Conservation (phyloP, 2,329 filamentous ascomycete species). For the Talaromyces sp. region DNA sequence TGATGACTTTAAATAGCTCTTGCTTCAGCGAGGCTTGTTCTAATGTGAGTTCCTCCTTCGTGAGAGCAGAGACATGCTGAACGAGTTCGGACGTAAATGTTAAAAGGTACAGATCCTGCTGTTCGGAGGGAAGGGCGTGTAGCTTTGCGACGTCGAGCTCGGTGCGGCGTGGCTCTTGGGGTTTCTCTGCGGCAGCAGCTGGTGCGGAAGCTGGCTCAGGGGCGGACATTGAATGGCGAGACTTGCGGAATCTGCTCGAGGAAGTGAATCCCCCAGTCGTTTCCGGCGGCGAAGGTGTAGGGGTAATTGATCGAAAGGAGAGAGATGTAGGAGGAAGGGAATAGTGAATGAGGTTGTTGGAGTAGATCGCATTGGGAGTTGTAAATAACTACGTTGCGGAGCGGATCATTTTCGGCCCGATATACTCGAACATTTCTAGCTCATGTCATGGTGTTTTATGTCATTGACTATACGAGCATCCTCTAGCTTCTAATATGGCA, state of each 20-base stretch:
- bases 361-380: background rate
- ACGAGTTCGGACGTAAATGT: slow-evolving; percentile 81
- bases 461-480: slow-evolving; percentile 17
- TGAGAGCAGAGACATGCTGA: slow-evolving; percentile 68
- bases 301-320: background rate
- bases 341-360: background rate
- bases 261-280: slow-evolving; percentile 9
- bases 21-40: slow-evolving; percentile 92
- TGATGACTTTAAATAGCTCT: slow-evolving; percentile 90
- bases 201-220: slow-evolving; percentile 31
- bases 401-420: slow-evolving; percentile 24
- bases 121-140: slow-evolving; percentile 82
- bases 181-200: slow-evolving; percentile 31
- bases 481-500: slow-evolving; percentile 5
- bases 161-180: slow-evolving; percentile 32
- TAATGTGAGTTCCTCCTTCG: slow-evolving; percentile 73
- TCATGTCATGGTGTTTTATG: background rate
- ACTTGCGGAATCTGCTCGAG: slow-evolving; percentile 14
- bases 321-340: background rate
- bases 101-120: slow-evolving; percentile 91
- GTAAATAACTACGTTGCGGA: slow-evolving; percentile 24
- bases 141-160: slow-evolving; percentile 90
- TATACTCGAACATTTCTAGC: background rate
- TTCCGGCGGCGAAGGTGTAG: background rate
- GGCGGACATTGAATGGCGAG: slow-evolving; percentile 37